A percentile compares a stretch with the other conserved stretches of the same genome.
Evolutionary conservation across 108 stramenopile genomes (phyloP).

Genomic region (Stephanodiscus minutulus): DNA sequence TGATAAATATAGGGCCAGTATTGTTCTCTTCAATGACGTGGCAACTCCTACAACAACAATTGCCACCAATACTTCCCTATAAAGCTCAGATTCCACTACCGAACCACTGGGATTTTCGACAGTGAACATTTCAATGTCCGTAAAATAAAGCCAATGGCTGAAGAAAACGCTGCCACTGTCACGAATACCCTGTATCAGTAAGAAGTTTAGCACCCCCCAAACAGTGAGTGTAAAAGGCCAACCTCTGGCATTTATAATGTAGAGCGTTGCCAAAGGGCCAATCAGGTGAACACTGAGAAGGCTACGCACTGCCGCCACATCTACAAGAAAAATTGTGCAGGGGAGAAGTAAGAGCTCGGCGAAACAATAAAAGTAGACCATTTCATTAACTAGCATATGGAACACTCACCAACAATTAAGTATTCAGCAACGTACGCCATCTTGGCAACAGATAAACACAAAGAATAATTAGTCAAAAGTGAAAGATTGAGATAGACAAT

Average conservation of each 20-base stretch:
- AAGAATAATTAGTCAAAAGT: neutral
- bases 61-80: slow-evolving; percentile 59
- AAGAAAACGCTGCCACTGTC: slow-evolving; percentile 22
- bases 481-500: neutral
- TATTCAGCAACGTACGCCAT: slow-evolving; percentile 58
- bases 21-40: slow-evolving; percentile 64
- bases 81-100: slow-evolving; percentile 57
- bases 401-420: slow-evolving; percentile 47
- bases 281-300: slow-evolving; percentile 44
- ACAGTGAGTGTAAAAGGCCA: slow-evolving; percentile 68
- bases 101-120: slow-evolving; percentile 50
- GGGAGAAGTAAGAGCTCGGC: neutral
- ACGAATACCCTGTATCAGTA: slow-evolving; percentile 59
- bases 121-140: slow-evolving; percentile 57
- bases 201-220: slow-evolving; percentile 68
- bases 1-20: slow-evolving; percentile 67
- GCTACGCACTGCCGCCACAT: slow-evolving; percentile 52
- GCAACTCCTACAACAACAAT: slow-evolving; percentile 68
- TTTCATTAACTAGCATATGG: neutral
- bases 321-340: neutral
- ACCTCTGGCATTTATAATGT: slow-evolving; percentile 72
- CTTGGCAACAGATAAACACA: neutral
- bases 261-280: slow-evolving; percentile 75
- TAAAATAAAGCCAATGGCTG: slow-evolving; percentile 68
- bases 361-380: neutral